Percentiles rank a stretch among this genome's conserved stretches.
These are phyloP conservation scores for Calonectria montana DNA, from an alignment of 2,329 filamentous ascomycete species.

Conservation along the genomic window DNA sequence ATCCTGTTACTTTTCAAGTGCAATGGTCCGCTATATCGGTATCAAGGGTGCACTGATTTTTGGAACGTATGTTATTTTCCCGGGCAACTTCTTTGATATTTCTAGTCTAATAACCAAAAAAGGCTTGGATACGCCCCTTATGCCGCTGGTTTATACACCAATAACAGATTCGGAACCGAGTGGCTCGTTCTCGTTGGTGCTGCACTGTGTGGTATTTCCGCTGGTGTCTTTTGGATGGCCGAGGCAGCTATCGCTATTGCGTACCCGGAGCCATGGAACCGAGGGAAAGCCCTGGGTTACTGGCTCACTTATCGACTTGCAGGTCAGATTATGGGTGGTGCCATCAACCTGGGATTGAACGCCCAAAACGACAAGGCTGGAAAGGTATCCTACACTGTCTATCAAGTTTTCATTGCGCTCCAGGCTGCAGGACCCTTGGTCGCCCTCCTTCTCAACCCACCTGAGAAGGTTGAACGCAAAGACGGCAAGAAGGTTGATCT, in stretches of 20 bases:
- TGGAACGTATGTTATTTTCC: conserved; percentile 63
- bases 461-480: conserved; percentile 70
- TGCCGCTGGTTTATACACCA: conserved; percentile 77
- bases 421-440: conserved; percentile 75
- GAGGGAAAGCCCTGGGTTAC: conserved; percentile 72
- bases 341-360: conserved; percentile 78
- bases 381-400: conserved; percentile 76
- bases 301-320: conserved; percentile 71
- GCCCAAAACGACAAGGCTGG: conserved; percentile 66
- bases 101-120: not conserved
- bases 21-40: conserved; percentile 74
- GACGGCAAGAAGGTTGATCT: conserved; percentile 73
- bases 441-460: conserved; percentile 70
- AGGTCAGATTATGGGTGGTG: conserved; percentile 78
- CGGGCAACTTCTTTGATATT: not conserved
- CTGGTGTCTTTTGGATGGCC: conserved; percentile 81
- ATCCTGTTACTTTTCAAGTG: conserved; percentile 74
- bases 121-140: conserved; percentile 77
- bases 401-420: conserved; percentile 76
- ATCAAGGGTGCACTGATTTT: conserved; percentile 79
- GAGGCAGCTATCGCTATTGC: conserved; percentile 79
- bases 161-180: conserved; percentile 75
- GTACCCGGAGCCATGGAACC: conserved; percentile 77
- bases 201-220: conserved; percentile 75
- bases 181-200: conserved; percentile 78